A percentile compares a stretch with the other conserved stretches of the same genome.
These are phyloP conservation scores for Venturia oleaginea DNA, from an alignment of 2,329 filamentous ascomycete genomes.

Conservation along the genomic window DNA sequence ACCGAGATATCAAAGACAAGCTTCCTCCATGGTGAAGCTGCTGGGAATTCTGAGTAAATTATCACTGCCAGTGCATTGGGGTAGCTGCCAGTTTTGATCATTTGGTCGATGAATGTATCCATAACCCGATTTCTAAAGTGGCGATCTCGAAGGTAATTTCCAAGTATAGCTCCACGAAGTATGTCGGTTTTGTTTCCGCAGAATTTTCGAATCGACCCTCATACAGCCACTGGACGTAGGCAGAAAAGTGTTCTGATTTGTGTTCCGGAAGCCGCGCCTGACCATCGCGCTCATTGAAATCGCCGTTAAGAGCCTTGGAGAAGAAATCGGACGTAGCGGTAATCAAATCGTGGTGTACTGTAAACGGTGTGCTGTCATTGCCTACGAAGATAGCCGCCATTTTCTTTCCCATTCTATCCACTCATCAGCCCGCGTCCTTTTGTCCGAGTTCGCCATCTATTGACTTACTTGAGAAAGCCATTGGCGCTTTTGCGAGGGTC, in stretches of 20 bases:
- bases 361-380: background rate
- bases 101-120: background rate
- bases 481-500: background rate
- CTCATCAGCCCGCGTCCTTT: background rate
- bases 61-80: background rate
- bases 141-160: background rate
- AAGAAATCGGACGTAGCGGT: background rate
- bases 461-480: background rate
- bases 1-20: background rate
- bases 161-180: background rate
- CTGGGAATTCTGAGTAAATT: background rate
- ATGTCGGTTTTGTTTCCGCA: background rate
- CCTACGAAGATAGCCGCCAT: background rate
- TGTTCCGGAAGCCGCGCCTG: background rate
- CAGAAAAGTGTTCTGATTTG: background rate
- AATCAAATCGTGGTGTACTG: background rate
- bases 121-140: background rate
- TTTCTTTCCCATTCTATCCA: background rate
- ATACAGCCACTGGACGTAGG: background rate
- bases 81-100: background rate
- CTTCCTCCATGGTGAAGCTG: background rate
- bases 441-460: background rate
- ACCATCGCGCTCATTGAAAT: background rate
- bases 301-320: background rate
- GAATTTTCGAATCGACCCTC: background rate